Base-by-base conservation (phyloP, 2,329 filamentous ascomycete species). In the Simplicillium sp. region DNA sequence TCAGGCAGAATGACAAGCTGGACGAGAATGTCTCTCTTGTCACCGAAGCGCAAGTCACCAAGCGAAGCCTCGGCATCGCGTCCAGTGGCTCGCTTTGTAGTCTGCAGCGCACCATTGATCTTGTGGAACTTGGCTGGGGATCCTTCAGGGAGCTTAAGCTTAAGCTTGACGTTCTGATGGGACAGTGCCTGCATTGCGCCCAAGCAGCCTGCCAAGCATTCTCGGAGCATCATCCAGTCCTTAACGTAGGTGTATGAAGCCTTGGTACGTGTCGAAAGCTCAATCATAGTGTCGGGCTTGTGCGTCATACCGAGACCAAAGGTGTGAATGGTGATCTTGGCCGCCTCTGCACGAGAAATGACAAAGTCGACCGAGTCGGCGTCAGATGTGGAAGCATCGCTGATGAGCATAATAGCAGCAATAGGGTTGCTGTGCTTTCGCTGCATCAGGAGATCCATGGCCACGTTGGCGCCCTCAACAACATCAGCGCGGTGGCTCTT, bases 201-300 rank as follows among this genome's bases (percentile, higher is more conserved):
- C 20, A 98, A 69, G 54, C 90, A 97, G 34, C 92, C 92, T 17
- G 89, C 92, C 35, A 96, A 74, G 59, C 92, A 97, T 61, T 98
- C 92, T 20, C 92, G 83, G 29, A 98, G 75, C 90, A 97, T 98
- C 90, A 97, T 97, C 92, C 92, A 98, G 61, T 98, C 92, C 65
- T 97, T 98, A 51, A 98, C 89, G 54, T 97, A 98, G 2, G 88
- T 94, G 57, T 97, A 98, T 1, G 88, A 94, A 4, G 89, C 92
- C 66, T 97, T 98, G 3, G 92, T 98, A 45, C 88, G 77, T 7
- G 86, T 92, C 1, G 92, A 97, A 11, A 98, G 70, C 63, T 97
- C 90, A 47, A 98, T 95, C 88, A 98, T 94, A 1, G 89, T 96
- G 57, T 98, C 92, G 5, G 92, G 92, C 64, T 97, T 97, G 64